Evolutionary conservation across 306 rosid genomes (phyloP), one percentile per base, ranked within the genome.

Genomic region (Citrullus colocynthis): DNA sequence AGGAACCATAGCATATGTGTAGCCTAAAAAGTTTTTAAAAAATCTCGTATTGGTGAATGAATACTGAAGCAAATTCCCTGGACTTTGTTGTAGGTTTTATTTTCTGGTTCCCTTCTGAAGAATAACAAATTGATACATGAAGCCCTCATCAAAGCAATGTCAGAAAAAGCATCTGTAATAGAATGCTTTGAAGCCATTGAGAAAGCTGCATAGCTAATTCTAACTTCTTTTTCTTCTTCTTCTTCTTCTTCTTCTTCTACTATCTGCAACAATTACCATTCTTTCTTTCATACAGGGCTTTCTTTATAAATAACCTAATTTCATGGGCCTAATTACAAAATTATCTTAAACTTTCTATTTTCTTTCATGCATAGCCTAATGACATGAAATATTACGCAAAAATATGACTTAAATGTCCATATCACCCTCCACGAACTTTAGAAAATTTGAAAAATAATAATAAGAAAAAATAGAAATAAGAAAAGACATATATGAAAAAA

Each of bases 111-210:
- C 45, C 96, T 92, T 28, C 62, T 91, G 76, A 94, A 94, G 83
- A 94, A 90, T 37, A 90, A 94, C 82, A 89, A 85, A 88, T 85
- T 15, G 45, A 77, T 81, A 75, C 89, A 90, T 82, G 96, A 94
- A 44, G 90, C 96, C 52, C 86, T 95, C 39, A 86, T 90, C 74
- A 65, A 79, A 59, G 89, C 91, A 42, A 92, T 95, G 96, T 72
- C 91, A 73, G 80, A 87, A 57, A 88, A 92, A 55, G 92, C 90
- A 78, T 87, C 88, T 20, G 90, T 92, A 28, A 36, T 92, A 58
- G 90, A 95, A 72, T 92, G 98, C 87, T 90, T 90, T 67, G 87
- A 90, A 83, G 87, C 97, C 32, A 90, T 95, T 49, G 97, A 95
- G 87, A 87, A 72, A 24, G 84, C 91, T 63, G 84, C 91, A 11